Percentiles rank a stretch among this genome's conserved stretches.
phyloP scores from a whole-genome alignment of 441 rosid species.

The Melastoma candidum region DNA sequence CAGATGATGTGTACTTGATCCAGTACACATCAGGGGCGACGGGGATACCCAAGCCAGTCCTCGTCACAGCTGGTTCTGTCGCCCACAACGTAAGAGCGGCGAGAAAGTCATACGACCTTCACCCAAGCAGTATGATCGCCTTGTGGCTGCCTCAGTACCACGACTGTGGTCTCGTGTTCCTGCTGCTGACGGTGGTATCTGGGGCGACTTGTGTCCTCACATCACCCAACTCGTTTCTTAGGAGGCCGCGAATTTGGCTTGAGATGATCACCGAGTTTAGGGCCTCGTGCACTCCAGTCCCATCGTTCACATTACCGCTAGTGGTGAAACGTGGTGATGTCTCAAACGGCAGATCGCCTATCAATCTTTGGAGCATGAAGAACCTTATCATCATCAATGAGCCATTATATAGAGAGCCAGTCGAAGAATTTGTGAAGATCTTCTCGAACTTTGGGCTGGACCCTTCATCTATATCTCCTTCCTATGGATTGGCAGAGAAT shows the following conservation, averaged over 20 bases:
- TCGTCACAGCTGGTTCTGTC: constrained; percentile 50
- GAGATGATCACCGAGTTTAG: constrained; percentile 38
- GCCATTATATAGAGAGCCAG: constrained; percentile 35
- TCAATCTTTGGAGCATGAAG: constrained; percentile 31
- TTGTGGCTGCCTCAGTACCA: constrained; percentile 70
- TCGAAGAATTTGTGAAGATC: constrained; percentile 34
- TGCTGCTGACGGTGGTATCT: constrained; percentile 34
- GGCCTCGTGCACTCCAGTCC: constrained; percentile 56
- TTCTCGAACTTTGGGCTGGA: constrained; percentile 32
- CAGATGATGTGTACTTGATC: constrained; percentile 38
- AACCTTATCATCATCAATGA: constrained; percentile 52
- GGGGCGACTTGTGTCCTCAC: constrained; percentile 52
- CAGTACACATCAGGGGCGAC: constrained; percentile 70
- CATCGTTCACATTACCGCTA: constrained; percentile 49
- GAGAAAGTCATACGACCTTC: constrained; percentile 46
- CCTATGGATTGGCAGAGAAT: constrained; percentile 60
- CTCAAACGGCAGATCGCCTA: constrained; percentile 10
- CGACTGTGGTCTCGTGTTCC: constrained; percentile 56
- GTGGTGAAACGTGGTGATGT: constrained; percentile 42
- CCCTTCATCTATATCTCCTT: constrained; percentile 47
- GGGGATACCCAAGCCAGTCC: constrained; percentile 54
- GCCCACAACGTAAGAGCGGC: constrained; percentile 55
- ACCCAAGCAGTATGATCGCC: constrained; percentile 36
- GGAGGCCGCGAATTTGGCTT: constrained; percentile 49
- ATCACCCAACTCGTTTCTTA: constrained; percentile 28